Evolutionary conservation across 192 early-diverging fungal species (phyloP), one percentile per base, ranked within the genome.

Genomic region (Geosiphon pyriformis): DNA sequence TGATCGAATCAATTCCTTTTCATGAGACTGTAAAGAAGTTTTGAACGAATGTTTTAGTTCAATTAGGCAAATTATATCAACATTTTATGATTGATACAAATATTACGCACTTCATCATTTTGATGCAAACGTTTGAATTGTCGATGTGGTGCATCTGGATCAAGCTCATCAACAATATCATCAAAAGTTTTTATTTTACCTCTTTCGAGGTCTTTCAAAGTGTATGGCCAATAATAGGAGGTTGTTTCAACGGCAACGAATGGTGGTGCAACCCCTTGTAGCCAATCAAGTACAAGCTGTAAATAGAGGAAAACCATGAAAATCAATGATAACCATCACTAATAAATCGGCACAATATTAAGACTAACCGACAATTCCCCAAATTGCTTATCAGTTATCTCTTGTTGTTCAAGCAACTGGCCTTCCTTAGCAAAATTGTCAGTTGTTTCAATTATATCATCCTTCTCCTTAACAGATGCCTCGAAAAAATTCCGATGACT

Each of bases 1-100:
- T 12, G 91, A 83, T 55, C 76, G 76, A 4, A 85, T 69, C 52
- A 92, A 64, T 2, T 82, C 71, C 0, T 69, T 62, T 64, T 91
- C 86, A 54, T 54, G 26, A 12, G 6, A 7, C 52, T 54, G 20
- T 7, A 54, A 26, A 12, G 20, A 47, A 47, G 46, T n/a, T n/a
- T n/a, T n/a, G n/a, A n/a, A n/a, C n/a, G n/a, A n/a, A n/a, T n/a
- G n/a, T n/a, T n/a, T n/a, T n/a, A n/a, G n/a, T n/a, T n/a, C n/a
- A n/a, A n/a, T n/a, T n/a, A n/a, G n/a, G n/a, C n/a, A n/a, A n/a
- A n/a, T n/a, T n/a, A n/a, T n/a, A n/a, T n/a, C n/a, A n/a, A n/a
- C 6, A 42, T 10, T 42, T 42, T 42, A 42, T 42, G 7, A 42
- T n/a, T n/a, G n/a, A n/a, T n/a, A 42, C 37, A 42, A 42, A 42